Evolutionary conservation across 1,284 basidiomycete species (phyloP).

Genomic region (Ganoderma lingzhi): DNA sequence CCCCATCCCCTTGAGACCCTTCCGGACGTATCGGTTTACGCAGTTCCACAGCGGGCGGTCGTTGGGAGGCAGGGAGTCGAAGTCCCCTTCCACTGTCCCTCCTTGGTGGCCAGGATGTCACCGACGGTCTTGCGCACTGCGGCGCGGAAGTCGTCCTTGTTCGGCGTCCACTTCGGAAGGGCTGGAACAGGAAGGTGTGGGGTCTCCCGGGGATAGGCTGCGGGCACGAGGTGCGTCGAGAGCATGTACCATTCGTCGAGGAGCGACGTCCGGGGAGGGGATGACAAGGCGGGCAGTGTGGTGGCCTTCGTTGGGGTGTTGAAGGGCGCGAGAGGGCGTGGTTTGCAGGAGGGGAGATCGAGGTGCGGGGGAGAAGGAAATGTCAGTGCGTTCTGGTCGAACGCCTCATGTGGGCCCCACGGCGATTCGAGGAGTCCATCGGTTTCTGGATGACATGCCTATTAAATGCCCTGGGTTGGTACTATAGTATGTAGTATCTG

Average conservation of each 20-base stretch:
- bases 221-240: slow-evolving; percentile 79
- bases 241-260: slow-evolving; percentile 47
- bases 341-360: slow-evolving; percentile 21
- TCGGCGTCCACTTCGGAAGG: slow-evolving; percentile 37
- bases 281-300: slow-evolving; percentile 36
- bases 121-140: slow-evolving; percentile 33
- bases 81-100: slow-evolving; percentile 36
- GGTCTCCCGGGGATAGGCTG: slow-evolving; percentile 68
- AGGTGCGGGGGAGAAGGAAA: slow-evolving; percentile 28
- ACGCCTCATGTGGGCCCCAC: not conserved
- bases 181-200: slow-evolving; percentile 53
- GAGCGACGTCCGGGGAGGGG: slow-evolving; percentile 33
- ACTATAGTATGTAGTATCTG: not conserved
- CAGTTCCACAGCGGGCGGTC: slow-evolving; percentile 42
- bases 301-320: slow-evolving; percentile 4
- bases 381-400: slow-evolving; percentile 14
- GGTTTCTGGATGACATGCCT: not conserved
- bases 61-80: slow-evolving; percentile 28
- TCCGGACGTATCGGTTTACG: slow-evolving; percentile 43
- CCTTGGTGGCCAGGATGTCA: slow-evolving; percentile 34
- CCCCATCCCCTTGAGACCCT: slow-evolving; percentile 29
- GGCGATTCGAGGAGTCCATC: not conserved
- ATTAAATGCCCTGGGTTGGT: not conserved
- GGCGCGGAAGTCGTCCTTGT: slow-evolving; percentile 43
- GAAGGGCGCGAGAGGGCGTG: slow-evolving; percentile 20